phyloP scores from a whole-genome alignment of 352 stramenopile species.

The Thalassiosira hispida region DNA sequence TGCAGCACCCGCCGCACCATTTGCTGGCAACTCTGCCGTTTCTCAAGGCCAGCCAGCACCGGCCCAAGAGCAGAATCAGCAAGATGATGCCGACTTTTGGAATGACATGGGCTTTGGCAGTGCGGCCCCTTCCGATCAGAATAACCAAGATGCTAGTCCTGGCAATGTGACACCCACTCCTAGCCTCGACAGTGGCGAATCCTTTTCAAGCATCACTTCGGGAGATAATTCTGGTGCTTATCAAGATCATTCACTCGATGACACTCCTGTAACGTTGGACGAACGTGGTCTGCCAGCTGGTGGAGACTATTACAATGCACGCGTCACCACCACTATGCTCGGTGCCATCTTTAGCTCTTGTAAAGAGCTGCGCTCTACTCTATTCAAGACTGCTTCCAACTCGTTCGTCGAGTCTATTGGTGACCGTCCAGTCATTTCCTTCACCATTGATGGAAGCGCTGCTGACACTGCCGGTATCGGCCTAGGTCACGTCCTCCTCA shows the following conservation, averaged over 20 bases:
- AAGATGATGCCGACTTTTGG: constrained; percentile 39
- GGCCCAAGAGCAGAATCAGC: neutral
- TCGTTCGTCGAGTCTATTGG: constrained; percentile 24
- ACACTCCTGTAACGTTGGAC: constrained; percentile 23
- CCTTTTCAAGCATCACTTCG: neutral
- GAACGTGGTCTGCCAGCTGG: constrained; percentile 10
- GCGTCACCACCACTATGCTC: constrained; percentile 27
- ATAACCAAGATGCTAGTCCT: neutral
- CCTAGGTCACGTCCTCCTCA: constrained; percentile 74
- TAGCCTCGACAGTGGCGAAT: neutral
- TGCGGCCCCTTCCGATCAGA: neutral
- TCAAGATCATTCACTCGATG: neutral
- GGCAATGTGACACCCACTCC: neutral
- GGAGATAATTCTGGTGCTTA: neutral
- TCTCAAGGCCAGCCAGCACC: neutral
- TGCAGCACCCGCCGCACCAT: constrained; percentile 12
- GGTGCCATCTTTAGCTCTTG: constrained; percentile 40
- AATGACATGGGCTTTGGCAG: constrained; percentile 42
- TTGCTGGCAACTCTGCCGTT: neutral
- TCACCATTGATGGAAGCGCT: constrained; percentile 80
- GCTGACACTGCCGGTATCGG: constrained; percentile 71
- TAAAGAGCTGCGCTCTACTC: constrained; percentile 24
- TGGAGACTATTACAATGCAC: constrained; percentile 40
- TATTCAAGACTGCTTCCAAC: constrained; percentile 24
- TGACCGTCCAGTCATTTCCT: constrained; percentile 66